These are phyloP conservation scores for Climacium dendroides DNA, from an alignment of 225 moss, liverwort and hornwort species.

Conservation along the genomic window DNA sequence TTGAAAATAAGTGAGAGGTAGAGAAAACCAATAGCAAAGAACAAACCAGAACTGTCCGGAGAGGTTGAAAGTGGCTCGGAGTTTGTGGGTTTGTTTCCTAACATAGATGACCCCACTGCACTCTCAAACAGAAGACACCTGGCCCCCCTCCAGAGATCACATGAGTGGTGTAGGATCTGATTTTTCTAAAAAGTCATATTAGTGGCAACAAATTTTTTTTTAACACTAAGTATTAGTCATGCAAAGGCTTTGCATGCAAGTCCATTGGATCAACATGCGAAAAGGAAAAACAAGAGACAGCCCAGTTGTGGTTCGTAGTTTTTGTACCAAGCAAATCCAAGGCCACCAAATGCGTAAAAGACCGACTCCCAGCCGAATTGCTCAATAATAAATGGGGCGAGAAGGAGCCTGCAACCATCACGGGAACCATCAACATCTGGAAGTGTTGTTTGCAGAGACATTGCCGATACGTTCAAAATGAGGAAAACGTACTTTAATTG, in stretches of 20 bases:
- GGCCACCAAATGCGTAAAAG: slow-evolving; percentile 74
- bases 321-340: slow-evolving; percentile 56
- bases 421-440: slow-evolving; percentile 14
- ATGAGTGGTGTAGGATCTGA: not conserved
- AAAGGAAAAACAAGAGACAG: not conserved
- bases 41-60: slow-evolving; percentile 5
- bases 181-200: not conserved
- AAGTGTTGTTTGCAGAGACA: not conserved
- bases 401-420: slow-evolving; percentile 52
- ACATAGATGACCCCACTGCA: slow-evolving; percentile 30
- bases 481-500: not conserved
- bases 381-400: slow-evolving; percentile 78
- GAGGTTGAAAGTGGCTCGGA: not conserved
- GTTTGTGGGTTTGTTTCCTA: not conserved
- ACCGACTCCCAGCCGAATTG: slow-evolving; percentile 84
- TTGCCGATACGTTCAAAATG: not conserved
- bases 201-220: not conserved
- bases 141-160: not conserved
- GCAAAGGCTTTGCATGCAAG: no score
- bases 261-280: not conserved
- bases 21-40: not conserved
- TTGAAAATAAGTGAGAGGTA: not conserved
- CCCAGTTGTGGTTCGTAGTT: not conserved
- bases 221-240: not conserved
- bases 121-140: slow-evolving; percentile 46